Percentiles rank a stretch among this genome's conserved stretches.
Evolutionary conservation across 192 early-diverging fungal genomes (phyloP).

Genomic region (Coemansia sp.): DNA sequence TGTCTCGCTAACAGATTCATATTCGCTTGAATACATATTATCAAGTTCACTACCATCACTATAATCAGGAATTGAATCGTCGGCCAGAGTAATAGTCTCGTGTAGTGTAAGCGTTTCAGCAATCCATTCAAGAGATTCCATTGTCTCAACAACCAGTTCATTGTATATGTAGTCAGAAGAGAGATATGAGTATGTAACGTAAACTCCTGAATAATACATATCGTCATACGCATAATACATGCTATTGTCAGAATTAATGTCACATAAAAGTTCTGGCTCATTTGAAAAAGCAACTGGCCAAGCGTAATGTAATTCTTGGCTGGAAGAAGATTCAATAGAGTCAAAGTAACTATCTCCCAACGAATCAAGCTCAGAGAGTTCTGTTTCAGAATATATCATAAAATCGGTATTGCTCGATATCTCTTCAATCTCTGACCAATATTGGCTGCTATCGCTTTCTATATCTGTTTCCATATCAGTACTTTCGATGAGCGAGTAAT

Average conservation of each 20-base stretch:
- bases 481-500: too few species aligned
- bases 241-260: neutral
- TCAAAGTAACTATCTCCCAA: neutral
- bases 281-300: neutral
- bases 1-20: neutral
- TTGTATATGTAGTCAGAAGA: neutral
- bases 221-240: neutral
- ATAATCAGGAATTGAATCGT: neutral
- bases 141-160: neutral
- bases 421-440: neutral
- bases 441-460: neutral
- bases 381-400: neutral
- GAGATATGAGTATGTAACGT: neutral
- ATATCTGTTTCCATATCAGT: too few species aligned
- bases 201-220: slow-evolving; percentile 1
- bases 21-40: neutral
- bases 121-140: neutral
- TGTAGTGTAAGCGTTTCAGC: neutral
- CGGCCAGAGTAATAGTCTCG: neutral
- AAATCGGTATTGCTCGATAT: neutral
- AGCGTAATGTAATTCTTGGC: neutral
- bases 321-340: neutral
- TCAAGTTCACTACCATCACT: neutral
- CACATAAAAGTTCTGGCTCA: slow-evolving; percentile 9
- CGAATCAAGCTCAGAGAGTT: neutral